phyloP scores from a whole-genome alignment of 2,329 filamentous ascomycete genomes.

The Ceratocystis alfenasii region DNA sequence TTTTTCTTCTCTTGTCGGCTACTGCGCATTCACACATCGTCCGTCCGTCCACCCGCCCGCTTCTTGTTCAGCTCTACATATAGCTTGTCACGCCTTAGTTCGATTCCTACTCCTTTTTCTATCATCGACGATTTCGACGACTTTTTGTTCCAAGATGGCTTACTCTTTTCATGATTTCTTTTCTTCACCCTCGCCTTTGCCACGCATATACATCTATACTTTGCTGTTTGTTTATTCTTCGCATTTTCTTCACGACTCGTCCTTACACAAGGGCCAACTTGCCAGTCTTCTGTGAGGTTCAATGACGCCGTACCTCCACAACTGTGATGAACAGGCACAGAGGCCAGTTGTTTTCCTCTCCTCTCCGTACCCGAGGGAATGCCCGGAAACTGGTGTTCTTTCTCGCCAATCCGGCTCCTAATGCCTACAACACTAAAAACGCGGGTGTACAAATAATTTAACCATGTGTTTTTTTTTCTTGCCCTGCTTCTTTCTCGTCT shows the following conservation, averaged over 20 bases:
- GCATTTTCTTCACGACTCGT: background rate
- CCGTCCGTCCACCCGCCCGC: background rate
- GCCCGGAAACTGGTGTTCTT: background rate
- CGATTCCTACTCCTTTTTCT: background rate
- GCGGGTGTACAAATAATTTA: background rate
- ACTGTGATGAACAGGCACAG: background rate
- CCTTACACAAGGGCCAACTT: background rate
- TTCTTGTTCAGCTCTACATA: background rate
- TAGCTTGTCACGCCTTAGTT: background rate
- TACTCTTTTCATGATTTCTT: background rate
- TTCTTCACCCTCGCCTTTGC: background rate
- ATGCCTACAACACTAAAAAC: background rate
- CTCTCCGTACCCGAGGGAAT: background rate
- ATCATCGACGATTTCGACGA: background rate
- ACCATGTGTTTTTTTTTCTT: conserved; percentile 7
- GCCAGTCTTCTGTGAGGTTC: background rate
- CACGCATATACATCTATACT: background rate
- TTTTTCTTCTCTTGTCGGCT: background rate
- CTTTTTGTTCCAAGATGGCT: background rate
- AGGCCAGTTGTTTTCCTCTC: background rate
- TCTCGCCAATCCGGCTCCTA: background rate
- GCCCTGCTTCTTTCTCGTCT: background rate
- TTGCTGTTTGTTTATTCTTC: background rate
- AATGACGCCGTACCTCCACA: background rate
- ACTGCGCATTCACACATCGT: background rate